phyloP scores from a whole-genome alignment of 2,329 filamentous ascomycete genomes.

The Pyricularia pennisetigena region DNA sequence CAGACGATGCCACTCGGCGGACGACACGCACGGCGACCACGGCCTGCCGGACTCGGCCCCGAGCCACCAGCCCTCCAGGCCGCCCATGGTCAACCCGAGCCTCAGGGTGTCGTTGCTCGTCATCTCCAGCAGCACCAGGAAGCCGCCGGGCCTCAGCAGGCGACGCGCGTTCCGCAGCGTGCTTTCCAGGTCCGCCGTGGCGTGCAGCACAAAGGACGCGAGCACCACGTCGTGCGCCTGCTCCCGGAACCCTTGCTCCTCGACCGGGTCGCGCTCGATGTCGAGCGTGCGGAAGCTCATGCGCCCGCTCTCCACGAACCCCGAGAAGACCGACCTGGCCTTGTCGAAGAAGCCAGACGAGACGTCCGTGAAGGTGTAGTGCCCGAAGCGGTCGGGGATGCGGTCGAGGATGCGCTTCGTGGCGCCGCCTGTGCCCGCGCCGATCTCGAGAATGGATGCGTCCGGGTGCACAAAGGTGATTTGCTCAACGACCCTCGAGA shows the following conservation, averaged over 20 bases:
- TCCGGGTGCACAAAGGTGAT: constrained; percentile 2
- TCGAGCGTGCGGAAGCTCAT: constrained; percentile 20
- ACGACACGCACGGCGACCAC: constrained; percentile 6
- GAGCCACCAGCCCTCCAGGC: constrained; percentile 13
- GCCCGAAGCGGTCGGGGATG: constrained; percentile 11
- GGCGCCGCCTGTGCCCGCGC: constrained; percentile 22
- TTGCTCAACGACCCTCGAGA: not conserved
- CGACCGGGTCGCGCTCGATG: constrained; percentile 18
- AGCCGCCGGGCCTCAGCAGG: constrained; percentile 24
- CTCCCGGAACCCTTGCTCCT: constrained; percentile 4
- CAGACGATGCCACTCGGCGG: constrained; percentile 13
- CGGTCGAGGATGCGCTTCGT: constrained; percentile 20
- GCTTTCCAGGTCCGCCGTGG: constrained; percentile 13
- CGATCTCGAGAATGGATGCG: not conserved
- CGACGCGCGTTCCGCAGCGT: constrained; percentile 17
- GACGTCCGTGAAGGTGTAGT: constrained; percentile 23
- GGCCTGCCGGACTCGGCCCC: constrained; percentile 9
- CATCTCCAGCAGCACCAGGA: constrained; percentile 16
- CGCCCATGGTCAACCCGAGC: constrained; percentile 3
- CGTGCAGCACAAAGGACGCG: constrained; percentile 20
- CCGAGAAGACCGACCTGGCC: constrained; percentile 19
- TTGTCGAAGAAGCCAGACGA: constrained; percentile 25
- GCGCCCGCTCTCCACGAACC: constrained; percentile 10
- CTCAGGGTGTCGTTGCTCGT: constrained; percentile 4
- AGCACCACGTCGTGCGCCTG: constrained; percentile 21